Conservation (phyloP, 768 basidiomycete species). For the Phylloporus rhodoxanthus region DNA sequence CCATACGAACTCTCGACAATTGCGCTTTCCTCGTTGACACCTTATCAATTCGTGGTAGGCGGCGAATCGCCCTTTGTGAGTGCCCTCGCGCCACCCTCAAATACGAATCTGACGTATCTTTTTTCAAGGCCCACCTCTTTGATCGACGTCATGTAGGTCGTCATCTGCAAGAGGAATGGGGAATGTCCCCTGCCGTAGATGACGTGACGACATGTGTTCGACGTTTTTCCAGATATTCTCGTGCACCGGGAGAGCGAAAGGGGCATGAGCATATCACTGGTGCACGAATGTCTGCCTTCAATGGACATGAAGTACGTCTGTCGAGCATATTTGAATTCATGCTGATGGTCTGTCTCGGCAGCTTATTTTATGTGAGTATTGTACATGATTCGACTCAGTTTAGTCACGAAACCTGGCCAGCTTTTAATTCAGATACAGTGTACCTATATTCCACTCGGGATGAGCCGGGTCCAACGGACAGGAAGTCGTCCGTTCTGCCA, state of each 20-base stretch:
- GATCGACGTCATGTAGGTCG: conserved; percentile 72
- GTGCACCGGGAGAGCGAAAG: conserved; percentile 31
- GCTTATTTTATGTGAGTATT: conserved; percentile 58
- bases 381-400: neutral
- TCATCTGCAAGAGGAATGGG: conserved; percentile 64
- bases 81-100: conserved; percentile 6
- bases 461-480: conserved; percentile 35
- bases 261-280: conserved; percentile 67
- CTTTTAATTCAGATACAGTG: conserved; percentile 66
- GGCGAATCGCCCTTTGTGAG: conserved; percentile 73
- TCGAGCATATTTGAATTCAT: neutral
- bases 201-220: conserved; percentile 75
- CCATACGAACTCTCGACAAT: conserved; percentile 65
- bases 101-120: neutral
- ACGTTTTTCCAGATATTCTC: conserved; percentile 56
- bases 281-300: conserved; percentile 59
- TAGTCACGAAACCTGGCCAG: conserved; percentile 33
- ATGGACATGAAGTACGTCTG: conserved; percentile 65
- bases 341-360: conserved; percentile 25
- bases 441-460: conserved; percentile 73
- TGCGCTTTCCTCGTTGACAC: conserved; percentile 69
- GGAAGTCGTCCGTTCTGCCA: conserved; percentile 23
- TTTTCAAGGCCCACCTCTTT: conserved; percentile 43
- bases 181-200: conserved; percentile 41
- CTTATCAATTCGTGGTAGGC: conserved; percentile 81